phyloP scores from a whole-genome alignment of 2,329 filamentous ascomycete genomes.

The Madurella mycetomatis region DNA sequence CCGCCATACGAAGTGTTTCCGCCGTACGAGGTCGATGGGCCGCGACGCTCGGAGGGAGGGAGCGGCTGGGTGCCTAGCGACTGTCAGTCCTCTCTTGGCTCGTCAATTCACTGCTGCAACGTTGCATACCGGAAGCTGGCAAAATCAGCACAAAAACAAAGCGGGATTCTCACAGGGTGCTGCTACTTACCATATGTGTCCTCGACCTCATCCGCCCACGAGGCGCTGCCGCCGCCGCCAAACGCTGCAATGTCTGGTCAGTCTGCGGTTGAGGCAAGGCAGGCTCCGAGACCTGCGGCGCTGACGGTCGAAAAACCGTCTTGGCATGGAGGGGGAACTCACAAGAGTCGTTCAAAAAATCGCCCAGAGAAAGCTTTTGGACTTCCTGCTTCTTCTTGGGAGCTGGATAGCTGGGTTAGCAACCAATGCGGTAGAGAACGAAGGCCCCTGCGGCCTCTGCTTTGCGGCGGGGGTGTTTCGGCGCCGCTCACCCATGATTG shows the following conservation, averaged over 20 bases:
- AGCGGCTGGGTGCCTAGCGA: conserved; percentile 52
- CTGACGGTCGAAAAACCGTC: conserved; percentile 17
- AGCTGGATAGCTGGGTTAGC: conserved; percentile 49
- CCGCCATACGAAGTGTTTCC: conserved; percentile 34
- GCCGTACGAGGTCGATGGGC: conserved; percentile 28
- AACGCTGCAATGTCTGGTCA: conserved; percentile 20
- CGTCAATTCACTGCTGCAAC: background rate
- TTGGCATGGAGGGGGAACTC: conserved; percentile 41
- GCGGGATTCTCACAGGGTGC: background rate
- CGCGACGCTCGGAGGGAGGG: conserved; percentile 45
- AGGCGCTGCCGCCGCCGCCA: conserved; percentile 57
- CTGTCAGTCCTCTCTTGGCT: conserved; percentile 4
- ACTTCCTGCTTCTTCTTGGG: conserved; percentile 80
- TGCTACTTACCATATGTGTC: conserved; percentile 68
- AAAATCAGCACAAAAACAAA: background rate
- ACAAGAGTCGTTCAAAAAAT: conserved; percentile 92
- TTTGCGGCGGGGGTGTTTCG: background rate
- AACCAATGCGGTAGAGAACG: background rate
- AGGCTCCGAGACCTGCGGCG: conserved; percentile 23
- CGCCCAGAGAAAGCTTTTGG: conserved; percentile 96
- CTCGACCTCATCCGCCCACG: conserved; percentile 99
- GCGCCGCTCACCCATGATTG: conserved; percentile 32
- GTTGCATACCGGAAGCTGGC: conserved; percentile 34
- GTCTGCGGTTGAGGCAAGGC: conserved; percentile 8
- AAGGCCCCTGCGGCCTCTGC: conserved; percentile 3